Conservation (phyloP, 495 filamentous ascomycete species). For the Annulohypoxylon stygium region DNA sequence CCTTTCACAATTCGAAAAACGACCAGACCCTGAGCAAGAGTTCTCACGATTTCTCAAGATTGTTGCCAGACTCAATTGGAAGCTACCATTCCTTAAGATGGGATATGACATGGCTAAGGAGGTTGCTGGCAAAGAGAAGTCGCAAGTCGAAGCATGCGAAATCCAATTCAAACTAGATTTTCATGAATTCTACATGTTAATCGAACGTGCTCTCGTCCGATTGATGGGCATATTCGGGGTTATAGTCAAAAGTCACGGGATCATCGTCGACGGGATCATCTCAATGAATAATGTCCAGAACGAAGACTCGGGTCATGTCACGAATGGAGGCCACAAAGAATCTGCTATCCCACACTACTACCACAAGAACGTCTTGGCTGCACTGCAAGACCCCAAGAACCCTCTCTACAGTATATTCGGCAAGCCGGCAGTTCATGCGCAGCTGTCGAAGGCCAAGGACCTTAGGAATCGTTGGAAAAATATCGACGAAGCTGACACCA, state of each 20-base stretch:
- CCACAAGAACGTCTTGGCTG: slow-evolving; percentile 73
- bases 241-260: slow-evolving; percentile 50
- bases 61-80: slow-evolving; percentile 70
- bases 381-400: slow-evolving; percentile 62
- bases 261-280: slow-evolving; percentile 13
- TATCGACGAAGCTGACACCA: slow-evolving; percentile 58
- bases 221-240: slow-evolving; percentile 70
- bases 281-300: neutral
- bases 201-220: slow-evolving; percentile 74
- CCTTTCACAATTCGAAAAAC: neutral
- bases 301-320: slow-evolving; percentile 2
- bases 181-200: slow-evolving; percentile 75
- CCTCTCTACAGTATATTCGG: slow-evolving; percentile 68
- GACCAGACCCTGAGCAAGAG: slow-evolving; percentile 56
- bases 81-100: slow-evolving; percentile 67
- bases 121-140: slow-evolving; percentile 40
- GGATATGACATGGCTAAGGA: slow-evolving; percentile 64
- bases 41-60: slow-evolving; percentile 69
- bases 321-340: neutral
- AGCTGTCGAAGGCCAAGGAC: slow-evolving; percentile 72
- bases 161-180: slow-evolving; percentile 80
- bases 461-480: slow-evolving; percentile 77
- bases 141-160: slow-evolving; percentile 58
- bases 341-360: slow-evolving; percentile 62
- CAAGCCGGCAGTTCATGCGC: slow-evolving; percentile 56